Evolutionary conservation across 2,329 filamentous ascomycete genomes (phyloP), one percentile per base, ranked within the genome.

Genomic region (Aureobasidium sp.): DNA sequence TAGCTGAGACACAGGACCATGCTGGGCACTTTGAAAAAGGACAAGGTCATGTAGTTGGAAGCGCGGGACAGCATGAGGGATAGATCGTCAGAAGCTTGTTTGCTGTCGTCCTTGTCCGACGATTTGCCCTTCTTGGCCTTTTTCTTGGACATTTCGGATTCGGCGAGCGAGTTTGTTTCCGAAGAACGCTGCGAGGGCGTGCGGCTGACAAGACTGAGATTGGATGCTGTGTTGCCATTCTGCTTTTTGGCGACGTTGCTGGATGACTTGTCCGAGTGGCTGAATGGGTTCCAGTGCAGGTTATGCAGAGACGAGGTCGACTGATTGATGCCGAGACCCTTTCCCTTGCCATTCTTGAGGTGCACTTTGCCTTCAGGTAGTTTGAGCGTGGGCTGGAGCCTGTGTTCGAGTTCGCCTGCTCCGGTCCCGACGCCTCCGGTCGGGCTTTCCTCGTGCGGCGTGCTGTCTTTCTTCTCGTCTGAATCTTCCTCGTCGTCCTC

Each of bases 51-150:
- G 78, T 95, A 99, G 73, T 92, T 96, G 63, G 90, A 96, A 3
- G 94, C 94, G 34, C 94, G 88, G 60, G 85, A 87, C 76, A 99
- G 93, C 94, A 99, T 99, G 77, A 95, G 91, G 12, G 91, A 94
- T 45, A 99, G 80, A 71, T 99, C 95, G 71, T 99, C 94, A 0
- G 88, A 88, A 29, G 47, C 44, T 44, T 53, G 20, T 5, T 85
- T 82, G 64, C 85, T 82, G 64, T 85, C 83, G 61, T 87, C 84
- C 56, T 85, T 83, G 77, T 72, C 81, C 75, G 67, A 81, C 75
- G 67, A 81, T 75, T 67, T 67, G 49, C 68, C 68, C 45, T 68
- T 69, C 63, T 69, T 71, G 73, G 71, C 66, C 75, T 76, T 15
- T 70, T 67, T 51, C 52, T 67, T 67, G 29, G 66, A 65, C 44